Percentiles rank a stretch among this genome's conserved stretches.
Conservation (phyloP, 2,329 filamentous ascomycete species). For the Aspergillus piperis region DNA sequence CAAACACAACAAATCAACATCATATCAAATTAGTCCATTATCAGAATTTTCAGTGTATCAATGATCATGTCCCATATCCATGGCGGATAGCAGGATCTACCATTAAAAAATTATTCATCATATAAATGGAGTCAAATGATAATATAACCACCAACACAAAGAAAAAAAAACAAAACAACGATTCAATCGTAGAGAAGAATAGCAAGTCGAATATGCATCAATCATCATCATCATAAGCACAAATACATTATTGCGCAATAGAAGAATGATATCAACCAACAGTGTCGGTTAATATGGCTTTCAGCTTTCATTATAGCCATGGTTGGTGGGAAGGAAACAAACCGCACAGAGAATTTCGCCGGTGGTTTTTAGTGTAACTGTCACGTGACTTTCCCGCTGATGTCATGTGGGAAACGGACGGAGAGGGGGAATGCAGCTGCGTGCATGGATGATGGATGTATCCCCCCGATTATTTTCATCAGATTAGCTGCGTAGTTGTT, state of each 20-base stretch:
- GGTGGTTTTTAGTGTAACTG: background rate
- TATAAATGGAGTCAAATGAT: conserved; percentile 22
- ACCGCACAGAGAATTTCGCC: background rate
- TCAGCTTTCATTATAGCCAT: background rate
- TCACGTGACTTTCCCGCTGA: background rate
- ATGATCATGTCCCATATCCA: conserved; percentile 41
- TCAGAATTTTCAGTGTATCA: conserved; percentile 47
- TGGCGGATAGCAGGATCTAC: conserved; percentile 33
- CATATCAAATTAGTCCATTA: conserved; percentile 20
- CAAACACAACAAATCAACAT: background rate
- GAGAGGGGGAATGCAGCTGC: background rate
- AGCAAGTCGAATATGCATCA: background rate
- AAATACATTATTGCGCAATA: background rate
- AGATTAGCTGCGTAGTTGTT: background rate
- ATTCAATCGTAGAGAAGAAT: background rate
- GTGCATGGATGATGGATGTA: background rate
- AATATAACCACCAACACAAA: background rate
- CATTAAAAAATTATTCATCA: conserved; percentile 39
- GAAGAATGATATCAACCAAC: background rate
- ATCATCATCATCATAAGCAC: background rate
- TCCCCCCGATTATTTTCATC: background rate
- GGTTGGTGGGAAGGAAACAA: background rate
- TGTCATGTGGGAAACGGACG: background rate
- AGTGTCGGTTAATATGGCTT: background rate
- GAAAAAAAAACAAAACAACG: background rate